These are phyloP conservation scores for Gossypium davidsonii DNA, from an alignment of 441 rosid genomes.

Conservation along the genomic window DNA sequence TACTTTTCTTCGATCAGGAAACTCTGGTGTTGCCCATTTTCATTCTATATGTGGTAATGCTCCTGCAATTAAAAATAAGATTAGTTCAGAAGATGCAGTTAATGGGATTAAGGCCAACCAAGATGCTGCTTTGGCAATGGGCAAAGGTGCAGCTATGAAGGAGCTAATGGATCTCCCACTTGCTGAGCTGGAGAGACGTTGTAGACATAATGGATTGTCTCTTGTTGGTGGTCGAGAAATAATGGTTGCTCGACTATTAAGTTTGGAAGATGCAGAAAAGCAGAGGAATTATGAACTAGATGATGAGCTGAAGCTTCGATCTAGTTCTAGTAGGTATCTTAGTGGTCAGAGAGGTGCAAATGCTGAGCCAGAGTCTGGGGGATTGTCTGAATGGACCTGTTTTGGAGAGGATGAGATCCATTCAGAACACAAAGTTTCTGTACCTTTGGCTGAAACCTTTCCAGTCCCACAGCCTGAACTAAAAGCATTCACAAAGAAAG, in stretches of 20 bases:
- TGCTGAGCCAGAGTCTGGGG: constrained; percentile 42
- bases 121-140: constrained; percentile 96
- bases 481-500: constrained; percentile 57
- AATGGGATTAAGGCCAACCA: constrained; percentile 52
- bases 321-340: constrained; percentile 41
- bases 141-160: constrained; percentile 84
- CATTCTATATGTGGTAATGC: constrained; percentile 91
- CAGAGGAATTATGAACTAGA: constrained; percentile 81
- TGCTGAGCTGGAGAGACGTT: constrained; percentile 91
- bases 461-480: constrained; percentile 66
- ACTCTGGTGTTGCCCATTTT: constrained; percentile 76
- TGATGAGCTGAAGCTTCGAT: constrained; percentile 60
- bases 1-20: constrained; percentile 84
- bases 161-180: constrained; percentile 91
- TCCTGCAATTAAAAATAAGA: constrained; percentile 70
- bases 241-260: constrained; percentile 91
- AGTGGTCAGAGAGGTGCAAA: constrained; percentile 47
- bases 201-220: constrained; percentile 96
- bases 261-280: constrained; percentile 94
- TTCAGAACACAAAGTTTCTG: constrained; percentile 36
- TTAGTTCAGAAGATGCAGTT: constrained; percentile 35
- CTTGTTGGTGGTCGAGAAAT: constrained; percentile 95
- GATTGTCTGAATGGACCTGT: constrained; percentile 38
- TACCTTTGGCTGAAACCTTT: constrained; percentile 32
- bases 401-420: constrained; percentile 45